phyloP scores from a whole-genome alignment of 768 basidiomycete genomes.

The Cystofilobasidium capitatum region DNA sequence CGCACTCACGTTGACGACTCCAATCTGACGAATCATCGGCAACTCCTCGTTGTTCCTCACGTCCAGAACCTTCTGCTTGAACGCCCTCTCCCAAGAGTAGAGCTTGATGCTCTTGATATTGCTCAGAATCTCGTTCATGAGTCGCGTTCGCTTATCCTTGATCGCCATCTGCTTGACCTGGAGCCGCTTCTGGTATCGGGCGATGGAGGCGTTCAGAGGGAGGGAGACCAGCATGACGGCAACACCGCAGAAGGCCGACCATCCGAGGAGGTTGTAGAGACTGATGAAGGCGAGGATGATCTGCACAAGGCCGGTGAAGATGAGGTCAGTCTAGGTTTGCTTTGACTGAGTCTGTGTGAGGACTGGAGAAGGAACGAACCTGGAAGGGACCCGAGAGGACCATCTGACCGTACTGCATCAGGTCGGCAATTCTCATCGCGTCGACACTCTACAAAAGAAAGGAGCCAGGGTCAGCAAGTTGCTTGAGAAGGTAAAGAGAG shows the following conservation, averaged over 20 bases:
- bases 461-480: neutral
- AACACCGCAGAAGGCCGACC: constrained; percentile 52
- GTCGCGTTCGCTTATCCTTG: constrained; percentile 65
- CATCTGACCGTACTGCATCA: constrained; percentile 69
- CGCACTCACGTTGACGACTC: constrained; percentile 53
- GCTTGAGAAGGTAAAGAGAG: neutral
- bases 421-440: constrained; percentile 64
- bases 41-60: constrained; percentile 62
- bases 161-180: constrained; percentile 90
- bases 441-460: constrained; percentile 62
- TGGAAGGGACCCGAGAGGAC: constrained; percentile 77
- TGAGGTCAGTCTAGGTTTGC: neutral
- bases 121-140: constrained; percentile 53
- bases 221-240: constrained; percentile 34
- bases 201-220: constrained; percentile 45
- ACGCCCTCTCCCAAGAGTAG: constrained; percentile 91
- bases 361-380: constrained; percentile 37
- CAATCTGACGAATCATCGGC: constrained; percentile 71
- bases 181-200: constrained; percentile 48
- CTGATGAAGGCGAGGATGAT: constrained; percentile 82
- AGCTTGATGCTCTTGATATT: constrained; percentile 66
- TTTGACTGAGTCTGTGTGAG: neutral
- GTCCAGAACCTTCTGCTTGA: constrained; percentile 64
- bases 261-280: constrained; percentile 62
- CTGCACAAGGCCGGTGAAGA: constrained; percentile 40